A percentile compares a stretch with the other conserved stretches of the same genome.
These are phyloP conservation scores for Syncephalastrum sp. DNA, from an alignment of 371 early-diverging fungal genomes.

Conservation along the genomic window DNA sequence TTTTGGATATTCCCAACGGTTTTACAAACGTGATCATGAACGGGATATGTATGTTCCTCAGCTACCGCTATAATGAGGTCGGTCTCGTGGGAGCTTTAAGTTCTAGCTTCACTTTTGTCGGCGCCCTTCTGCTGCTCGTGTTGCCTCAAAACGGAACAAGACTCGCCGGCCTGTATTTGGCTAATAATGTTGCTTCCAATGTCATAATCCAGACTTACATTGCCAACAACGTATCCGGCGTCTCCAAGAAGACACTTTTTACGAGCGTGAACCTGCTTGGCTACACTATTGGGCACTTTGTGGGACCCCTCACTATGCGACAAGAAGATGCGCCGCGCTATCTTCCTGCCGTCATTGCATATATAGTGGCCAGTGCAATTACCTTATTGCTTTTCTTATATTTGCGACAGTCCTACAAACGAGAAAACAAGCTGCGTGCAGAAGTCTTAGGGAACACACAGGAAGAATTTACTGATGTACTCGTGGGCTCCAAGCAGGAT, in stretches of 20 bases:
- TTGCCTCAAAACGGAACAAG: slow-evolving; percentile 9
- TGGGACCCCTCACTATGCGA: slow-evolving; percentile 19
- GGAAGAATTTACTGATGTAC: neutral
- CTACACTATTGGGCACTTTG: slow-evolving; percentile 20
- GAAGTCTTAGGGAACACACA: too few species aligned
- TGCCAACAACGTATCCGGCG: slow-evolving; percentile 18
- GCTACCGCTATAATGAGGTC: slow-evolving; percentile 9
- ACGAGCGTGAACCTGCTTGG: slow-evolving; percentile 10
- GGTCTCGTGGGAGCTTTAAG: slow-evolving; percentile 7
- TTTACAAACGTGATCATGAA: slow-evolving; percentile 1
- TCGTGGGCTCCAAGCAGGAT: slow-evolving; percentile 15
- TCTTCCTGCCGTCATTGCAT: slow-evolving; percentile 12
- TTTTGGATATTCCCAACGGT: slow-evolving; percentile 16
- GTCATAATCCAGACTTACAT: slow-evolving; percentile 12
- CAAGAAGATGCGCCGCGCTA: slow-evolving; percentile 9
- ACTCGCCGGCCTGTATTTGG: slow-evolving; percentile 12
- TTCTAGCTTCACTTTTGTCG: slow-evolving; percentile 8
- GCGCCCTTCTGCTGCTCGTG: slow-evolving; percentile 8
- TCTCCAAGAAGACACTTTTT: slow-evolving; percentile 20
- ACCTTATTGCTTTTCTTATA: slow-evolving; percentile 13
- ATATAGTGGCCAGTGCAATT: slow-evolving; percentile 21
- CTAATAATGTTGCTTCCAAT: slow-evolving; percentile 5
- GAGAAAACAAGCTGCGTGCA: slow-evolving; percentile 12
- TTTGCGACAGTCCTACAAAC: slow-evolving; percentile 11
- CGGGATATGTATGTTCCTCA: neutral